Evolutionary conservation across 345 rosid species (phyloP).

Genomic region (Eucalyptus sp.): DNA sequence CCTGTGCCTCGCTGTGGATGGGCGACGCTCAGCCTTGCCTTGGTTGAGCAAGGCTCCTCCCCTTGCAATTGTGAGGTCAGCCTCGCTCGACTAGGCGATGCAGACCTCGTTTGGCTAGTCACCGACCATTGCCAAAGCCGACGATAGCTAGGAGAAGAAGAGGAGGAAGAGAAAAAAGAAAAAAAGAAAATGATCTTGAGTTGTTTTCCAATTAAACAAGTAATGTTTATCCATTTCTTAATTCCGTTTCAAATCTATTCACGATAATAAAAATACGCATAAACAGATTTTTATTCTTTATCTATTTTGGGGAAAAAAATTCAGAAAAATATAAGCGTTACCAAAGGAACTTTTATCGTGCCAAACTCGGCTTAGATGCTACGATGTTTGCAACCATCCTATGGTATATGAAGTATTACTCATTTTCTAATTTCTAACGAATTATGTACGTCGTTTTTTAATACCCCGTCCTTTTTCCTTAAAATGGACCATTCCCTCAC

Average conservation of each 20-base stretch:
- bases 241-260: too few species aligned
- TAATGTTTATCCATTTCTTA: fast-evolving
- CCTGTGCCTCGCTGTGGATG: fast-evolving
- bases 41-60: too few species aligned
- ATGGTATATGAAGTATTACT: too few species aligned
- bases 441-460: neutral
- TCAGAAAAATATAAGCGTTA: too few species aligned
- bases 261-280: fast-evolving
- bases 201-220: fast-evolving
- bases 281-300: fast-evolving
- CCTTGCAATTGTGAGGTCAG: fast-evolving
- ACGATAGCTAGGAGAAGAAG: fast-evolving
- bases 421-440: neutral
- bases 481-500: neutral
- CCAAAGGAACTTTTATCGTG: fast-evolving
- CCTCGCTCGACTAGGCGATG: fast-evolving
- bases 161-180: too few species aligned
- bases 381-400: fast-evolving
- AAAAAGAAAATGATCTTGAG: too few species aligned
- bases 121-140: fast-evolving
- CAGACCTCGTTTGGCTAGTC: fast-evolving
- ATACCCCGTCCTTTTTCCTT: neutral
- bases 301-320: fast-evolving
- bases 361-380: neutral
- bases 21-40: fast-evolving